Conservation (phyloP, 139 green algal genomes). For the Tetraselmis chui region DNA sequence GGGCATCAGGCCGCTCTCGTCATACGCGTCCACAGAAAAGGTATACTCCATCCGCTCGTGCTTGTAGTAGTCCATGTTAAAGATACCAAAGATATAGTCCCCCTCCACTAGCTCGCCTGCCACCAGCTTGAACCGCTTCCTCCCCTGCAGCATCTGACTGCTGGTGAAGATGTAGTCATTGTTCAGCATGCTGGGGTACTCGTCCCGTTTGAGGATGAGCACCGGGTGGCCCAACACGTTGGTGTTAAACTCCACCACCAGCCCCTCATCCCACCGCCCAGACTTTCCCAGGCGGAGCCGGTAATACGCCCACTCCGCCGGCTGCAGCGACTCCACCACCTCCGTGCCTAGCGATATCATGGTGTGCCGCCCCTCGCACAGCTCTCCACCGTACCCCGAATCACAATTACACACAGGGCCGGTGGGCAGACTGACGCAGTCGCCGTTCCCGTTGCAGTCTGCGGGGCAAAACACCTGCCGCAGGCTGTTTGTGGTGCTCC, state of each 20-base stretch:
- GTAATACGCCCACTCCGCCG: conserved; percentile 9
- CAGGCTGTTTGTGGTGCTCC: not conserved
- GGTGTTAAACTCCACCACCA: not conserved
- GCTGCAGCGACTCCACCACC: conserved; percentile 1
- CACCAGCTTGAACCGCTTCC: conserved; percentile 10
- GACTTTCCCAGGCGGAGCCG: not conserved
- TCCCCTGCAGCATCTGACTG: not conserved
- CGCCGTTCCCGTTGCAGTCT: conserved; percentile 14
- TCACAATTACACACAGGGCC: conserved; percentile 1
- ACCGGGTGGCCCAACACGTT: conserved; percentile 16
- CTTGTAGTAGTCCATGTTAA: conserved; percentile 32
- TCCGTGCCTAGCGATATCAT: not conserved
- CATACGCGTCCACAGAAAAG: conserved; percentile 10
- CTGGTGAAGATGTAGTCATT: conserved; percentile 31
- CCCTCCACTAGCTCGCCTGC: conserved; percentile 4
- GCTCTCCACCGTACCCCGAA: not conserved
- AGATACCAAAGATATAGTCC: conserved; percentile 23
- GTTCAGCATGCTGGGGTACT: conserved; percentile 21
- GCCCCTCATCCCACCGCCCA: not conserved
- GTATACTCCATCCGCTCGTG: conserved; percentile 5
- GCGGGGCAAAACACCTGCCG: conserved; percentile 10
- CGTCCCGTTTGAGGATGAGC: conserved; percentile 12
- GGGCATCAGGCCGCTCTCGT: not conserved
- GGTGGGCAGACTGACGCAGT: not conserved
- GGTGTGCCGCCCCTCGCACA: conserved; percentile 18